Conservation (phyloP, 306 rosid genomes). For the Quercus glauca region DNA sequence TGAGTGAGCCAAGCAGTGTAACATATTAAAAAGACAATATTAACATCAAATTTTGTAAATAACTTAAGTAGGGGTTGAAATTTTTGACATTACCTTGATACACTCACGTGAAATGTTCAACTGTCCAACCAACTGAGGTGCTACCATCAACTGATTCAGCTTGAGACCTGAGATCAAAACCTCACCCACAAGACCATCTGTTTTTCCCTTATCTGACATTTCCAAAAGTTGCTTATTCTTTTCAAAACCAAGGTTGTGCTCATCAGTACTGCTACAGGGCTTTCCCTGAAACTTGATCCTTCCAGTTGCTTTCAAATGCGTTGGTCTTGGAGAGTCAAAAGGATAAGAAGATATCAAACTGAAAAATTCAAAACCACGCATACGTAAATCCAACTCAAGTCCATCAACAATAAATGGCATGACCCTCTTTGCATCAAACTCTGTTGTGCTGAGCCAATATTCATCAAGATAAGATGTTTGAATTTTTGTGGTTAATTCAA, state of each 20-base stretch:
- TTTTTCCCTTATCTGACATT: slow-evolving; percentile 38
- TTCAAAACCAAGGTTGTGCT: slow-evolving; percentile 41
- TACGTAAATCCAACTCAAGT: slow-evolving; percentile 78
- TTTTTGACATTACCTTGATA: slow-evolving; percentile 60
- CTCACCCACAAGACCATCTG: slow-evolving; percentile 64
- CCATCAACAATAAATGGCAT: slow-evolving; percentile 63
- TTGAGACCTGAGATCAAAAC: slow-evolving; percentile 80
- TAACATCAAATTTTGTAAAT: neutral
- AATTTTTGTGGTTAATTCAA: slow-evolving; percentile 67
- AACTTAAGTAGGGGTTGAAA: neutral
- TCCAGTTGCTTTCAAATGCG: slow-evolving; percentile 79
- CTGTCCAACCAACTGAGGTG: slow-evolving; percentile 74
- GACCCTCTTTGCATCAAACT: slow-evolving; percentile 32
- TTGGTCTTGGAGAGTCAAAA: slow-evolving; percentile 79
- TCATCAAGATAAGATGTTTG: slow-evolving; percentile 59
- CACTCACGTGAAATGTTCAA: slow-evolving; percentile 58
- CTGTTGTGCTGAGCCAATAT: slow-evolving; percentile 37
- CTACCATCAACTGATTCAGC: slow-evolving; percentile 87
- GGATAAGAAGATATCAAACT: slow-evolving; percentile 59
- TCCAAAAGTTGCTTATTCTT: slow-evolving; percentile 33
- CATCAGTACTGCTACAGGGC: slow-evolving; percentile 34
- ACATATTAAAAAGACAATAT: neutral
- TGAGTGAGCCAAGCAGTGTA: neutral
- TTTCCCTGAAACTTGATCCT: slow-evolving; percentile 85
- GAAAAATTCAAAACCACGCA: slow-evolving; percentile 86